Evolutionary conservation across 2,329 filamentous ascomycete species (phyloP).

Genomic region (Dactylellina sp.): DNA sequence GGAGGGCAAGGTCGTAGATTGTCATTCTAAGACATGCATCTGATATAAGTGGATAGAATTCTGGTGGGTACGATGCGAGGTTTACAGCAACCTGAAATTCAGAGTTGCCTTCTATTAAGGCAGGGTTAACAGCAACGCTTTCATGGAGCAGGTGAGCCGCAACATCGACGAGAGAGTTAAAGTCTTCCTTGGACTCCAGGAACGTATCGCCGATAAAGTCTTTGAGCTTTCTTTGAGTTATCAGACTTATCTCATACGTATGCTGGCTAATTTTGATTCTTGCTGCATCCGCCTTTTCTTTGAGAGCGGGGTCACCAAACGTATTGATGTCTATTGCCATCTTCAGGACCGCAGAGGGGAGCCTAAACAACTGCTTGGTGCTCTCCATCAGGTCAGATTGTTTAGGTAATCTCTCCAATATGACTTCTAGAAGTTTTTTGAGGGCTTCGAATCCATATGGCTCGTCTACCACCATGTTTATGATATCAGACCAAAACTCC

Average conservation of each 20-base stretch:
- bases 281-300: conserved; percentile 45
- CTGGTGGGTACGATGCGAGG: conserved; percentile 32
- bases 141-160: conserved; percentile 50
- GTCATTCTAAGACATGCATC: conserved; percentile 51
- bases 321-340: conserved; percentile 45
- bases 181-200: conserved; percentile 50
- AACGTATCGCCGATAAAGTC: conserved; percentile 48
- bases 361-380: conserved; percentile 26
- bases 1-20: conserved; percentile 48
- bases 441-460: conserved; percentile 56
- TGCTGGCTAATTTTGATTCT: conserved; percentile 50
- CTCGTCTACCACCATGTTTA: conserved; percentile 56
- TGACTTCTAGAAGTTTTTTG: conserved; percentile 54
- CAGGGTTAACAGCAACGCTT: conserved; percentile 34
- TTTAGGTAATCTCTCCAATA: conserved; percentile 55
- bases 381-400: conserved; percentile 57
- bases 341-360: conserved; percentile 36
- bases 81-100: conserved; percentile 44
- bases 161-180: conserved; percentile 45
- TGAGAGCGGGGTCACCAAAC: conserved; percentile 50
- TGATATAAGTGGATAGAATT: conserved; percentile 47
- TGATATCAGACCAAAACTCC: conserved; percentile 45
- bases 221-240: conserved; percentile 55
- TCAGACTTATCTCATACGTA: conserved; percentile 53
- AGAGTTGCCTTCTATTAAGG: conserved; percentile 41